These are phyloP conservation scores for Geranium brycei DNA, from an alignment of 345 rosid species.

Conservation along the genomic window DNA sequence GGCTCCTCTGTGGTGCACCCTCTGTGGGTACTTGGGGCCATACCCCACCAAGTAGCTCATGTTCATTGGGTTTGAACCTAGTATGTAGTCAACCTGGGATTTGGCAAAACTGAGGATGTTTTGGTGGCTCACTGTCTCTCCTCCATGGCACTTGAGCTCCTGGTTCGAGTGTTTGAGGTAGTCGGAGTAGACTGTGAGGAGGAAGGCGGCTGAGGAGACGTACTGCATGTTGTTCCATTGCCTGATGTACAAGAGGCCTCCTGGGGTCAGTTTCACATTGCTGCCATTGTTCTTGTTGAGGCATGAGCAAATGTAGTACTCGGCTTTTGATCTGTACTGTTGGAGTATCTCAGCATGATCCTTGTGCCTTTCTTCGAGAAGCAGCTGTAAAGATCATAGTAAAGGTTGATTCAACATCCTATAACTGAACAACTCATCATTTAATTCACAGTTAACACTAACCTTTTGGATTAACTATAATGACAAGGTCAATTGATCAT, in stretches of 20 bases:
- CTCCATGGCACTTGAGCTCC: slow-evolving; percentile 34
- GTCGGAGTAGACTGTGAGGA: slow-evolving; percentile 64
- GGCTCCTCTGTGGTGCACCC: slow-evolving; percentile 90
- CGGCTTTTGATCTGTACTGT: slow-evolving; percentile 59
- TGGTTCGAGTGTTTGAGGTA: slow-evolving; percentile 28
- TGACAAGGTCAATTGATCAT: no score
- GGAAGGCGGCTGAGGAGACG: slow-evolving; percentile 68
- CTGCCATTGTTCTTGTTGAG: slow-evolving; percentile 47
- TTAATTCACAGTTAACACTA: no score
- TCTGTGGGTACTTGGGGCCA: slow-evolving; percentile 53
- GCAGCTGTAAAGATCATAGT: slow-evolving; percentile 26
- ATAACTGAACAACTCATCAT: no score
- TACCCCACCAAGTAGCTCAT: slow-evolving; percentile 78
- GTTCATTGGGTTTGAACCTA: slow-evolving; percentile 74
- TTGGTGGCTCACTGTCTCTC: slow-evolving; percentile 19
- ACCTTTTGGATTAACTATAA: no score
- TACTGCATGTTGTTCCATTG: slow-evolving; percentile 99
- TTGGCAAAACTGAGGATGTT: slow-evolving; percentile 47
- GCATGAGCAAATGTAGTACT: slow-evolving; percentile 69
- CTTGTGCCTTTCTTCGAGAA: slow-evolving; percentile 33
- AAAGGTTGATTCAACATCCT: not conserved
- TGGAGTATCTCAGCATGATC: slow-evolving; percentile 28
- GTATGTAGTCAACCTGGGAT: slow-evolving; percentile 73
- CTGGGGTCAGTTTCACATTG: slow-evolving; percentile 58
- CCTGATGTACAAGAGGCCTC: slow-evolving; percentile 61